A percentile compares a stretch with the other conserved stretches of the same genome.
These are phyloP conservation scores for Penicillium polonicum DNA, from an alignment of 2,329 filamentous ascomycete genomes.

Conservation along the genomic window DNA sequence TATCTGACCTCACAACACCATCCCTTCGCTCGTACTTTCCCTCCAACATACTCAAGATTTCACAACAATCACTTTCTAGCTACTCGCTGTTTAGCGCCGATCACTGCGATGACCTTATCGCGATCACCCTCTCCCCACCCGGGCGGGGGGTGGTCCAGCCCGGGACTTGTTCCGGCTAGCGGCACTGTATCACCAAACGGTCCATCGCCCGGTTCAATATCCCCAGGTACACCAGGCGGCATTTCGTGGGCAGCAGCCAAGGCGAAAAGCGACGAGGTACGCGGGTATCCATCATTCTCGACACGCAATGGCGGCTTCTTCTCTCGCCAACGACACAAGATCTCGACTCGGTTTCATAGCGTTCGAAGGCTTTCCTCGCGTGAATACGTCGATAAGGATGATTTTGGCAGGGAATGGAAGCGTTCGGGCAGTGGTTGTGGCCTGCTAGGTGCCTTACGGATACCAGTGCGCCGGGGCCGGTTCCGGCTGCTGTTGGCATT, in stretches of 20 bases:
- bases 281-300: constrained; percentile 74
- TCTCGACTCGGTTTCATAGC: constrained; percentile 75
- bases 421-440: constrained; percentile 34
- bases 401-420: constrained; percentile 55
- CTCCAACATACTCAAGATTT: not conserved
- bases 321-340: constrained; percentile 73
- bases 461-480: constrained; percentile 65
- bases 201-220: constrained; percentile 25
- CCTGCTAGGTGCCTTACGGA: constrained; percentile 35
- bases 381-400: constrained; percentile 71
- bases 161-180: constrained; percentile 71
- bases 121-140: constrained; percentile 82
- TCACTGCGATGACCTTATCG: constrained; percentile 76
- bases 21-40: not conserved
- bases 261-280: constrained; percentile 69
- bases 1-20: constrained; percentile 16
- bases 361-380: constrained; percentile 54
- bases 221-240: constrained; percentile 28
- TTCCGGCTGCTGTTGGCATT: constrained; percentile 61
- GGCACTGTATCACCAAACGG: constrained; percentile 64
- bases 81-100: constrained; percentile 38
- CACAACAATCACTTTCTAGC: not conserved
- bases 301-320: constrained; percentile 86
- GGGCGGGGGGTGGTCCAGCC: constrained; percentile 85
- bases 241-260: constrained; percentile 83